phyloP scores from a whole-genome alignment of 805 yeast genomes.

The Candida quercuum region DNA sequence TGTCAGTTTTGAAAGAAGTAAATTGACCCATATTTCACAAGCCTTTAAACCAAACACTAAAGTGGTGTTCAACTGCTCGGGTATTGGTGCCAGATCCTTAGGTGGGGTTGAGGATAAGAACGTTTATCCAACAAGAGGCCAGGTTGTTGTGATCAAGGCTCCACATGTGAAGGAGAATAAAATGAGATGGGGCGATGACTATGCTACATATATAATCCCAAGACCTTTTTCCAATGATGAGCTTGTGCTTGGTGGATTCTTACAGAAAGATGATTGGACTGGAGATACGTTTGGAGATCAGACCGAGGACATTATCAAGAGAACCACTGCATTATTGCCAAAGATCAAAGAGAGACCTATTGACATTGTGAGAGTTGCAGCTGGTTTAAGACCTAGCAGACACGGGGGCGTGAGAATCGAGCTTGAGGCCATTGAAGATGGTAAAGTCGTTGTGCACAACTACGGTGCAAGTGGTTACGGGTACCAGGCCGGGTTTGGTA shows the following conservation, averaged over 20 bases:
- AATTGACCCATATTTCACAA: conserved; percentile 49
- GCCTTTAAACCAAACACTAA: conserved; percentile 34
- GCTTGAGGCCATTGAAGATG: conserved; percentile 37
- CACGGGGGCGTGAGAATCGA: conserved; percentile 74
- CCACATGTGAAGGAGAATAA: conserved; percentile 60
- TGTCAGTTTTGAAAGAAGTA: conserved; percentile 43
- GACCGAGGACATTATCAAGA: conserved; percentile 53
- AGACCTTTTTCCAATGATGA: conserved; percentile 64
- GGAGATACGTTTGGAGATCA: conserved; percentile 53
- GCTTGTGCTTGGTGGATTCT: conserved; percentile 69
- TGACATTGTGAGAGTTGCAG: conserved; percentile 58
- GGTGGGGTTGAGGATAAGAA: conserved; percentile 60
- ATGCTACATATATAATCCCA: conserved; percentile 67
- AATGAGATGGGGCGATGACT: conserved; percentile 55
- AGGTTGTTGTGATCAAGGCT: conserved; percentile 66
- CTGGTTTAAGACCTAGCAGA: conserved; percentile 75
- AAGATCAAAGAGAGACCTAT: conserved; percentile 37
- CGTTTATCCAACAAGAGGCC: conserved; percentile 76
- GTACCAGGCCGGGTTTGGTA: conserved; percentile 61
- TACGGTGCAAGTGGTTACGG: conserved; percentile 70
- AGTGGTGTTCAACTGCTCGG: conserved; percentile 71
- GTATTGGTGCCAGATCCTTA: conserved; percentile 58
- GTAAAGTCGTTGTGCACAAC: conserved; percentile 53
- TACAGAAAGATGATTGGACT: conserved; percentile 59
- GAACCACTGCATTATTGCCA: conserved; percentile 51